phyloP scores from a whole-genome alignment of 345 rosid genomes.

The Hibiscus syriacus region DNA sequence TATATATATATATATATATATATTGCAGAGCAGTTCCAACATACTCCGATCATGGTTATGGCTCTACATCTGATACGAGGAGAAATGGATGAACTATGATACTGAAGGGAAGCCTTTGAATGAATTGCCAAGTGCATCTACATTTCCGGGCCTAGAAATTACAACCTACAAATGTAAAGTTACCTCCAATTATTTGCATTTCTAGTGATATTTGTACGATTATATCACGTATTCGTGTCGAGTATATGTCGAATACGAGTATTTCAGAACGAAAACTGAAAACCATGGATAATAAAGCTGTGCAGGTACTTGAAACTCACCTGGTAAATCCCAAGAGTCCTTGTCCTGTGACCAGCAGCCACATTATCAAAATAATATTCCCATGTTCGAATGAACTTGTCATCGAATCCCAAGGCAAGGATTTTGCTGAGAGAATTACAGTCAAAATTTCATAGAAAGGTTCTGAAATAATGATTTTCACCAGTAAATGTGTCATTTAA shows the following conservation, averaged over 20 bases:
- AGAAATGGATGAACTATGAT: not conserved
- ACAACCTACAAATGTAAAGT: conserved; percentile 36
- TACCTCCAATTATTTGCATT: not conserved
- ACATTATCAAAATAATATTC: conserved; percentile 83
- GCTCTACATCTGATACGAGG: too few relatives aligned
- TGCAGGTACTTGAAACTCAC: conserved; percentile 16
- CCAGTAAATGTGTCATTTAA: not conserved
- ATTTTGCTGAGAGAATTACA: conserved; percentile 40
- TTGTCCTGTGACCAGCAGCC: conserved; percentile 74
- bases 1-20: too few relatives aligned
- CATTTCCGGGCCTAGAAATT: conserved; percentile 69
- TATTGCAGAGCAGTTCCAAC: too few relatives aligned
- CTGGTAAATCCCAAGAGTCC: conserved; percentile 71
- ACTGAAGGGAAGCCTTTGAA: conserved; percentile 34
- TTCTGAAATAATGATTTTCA: not conserved
- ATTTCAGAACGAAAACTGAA: not conserved
- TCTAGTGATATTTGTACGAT: not conserved
- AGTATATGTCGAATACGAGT: not conserved
- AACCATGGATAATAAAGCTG: not conserved
- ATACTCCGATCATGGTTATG: not conserved
- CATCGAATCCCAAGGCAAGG: conserved; percentile 56
- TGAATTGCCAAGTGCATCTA: conserved; percentile 35
- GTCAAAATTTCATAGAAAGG: too few relatives aligned
- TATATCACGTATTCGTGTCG: not conserved
- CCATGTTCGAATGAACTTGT: conserved; percentile 78